Evolutionary conservation across 2,329 filamentous ascomycete species (phyloP).

Genomic region (Sporothrix sp.): DNA sequence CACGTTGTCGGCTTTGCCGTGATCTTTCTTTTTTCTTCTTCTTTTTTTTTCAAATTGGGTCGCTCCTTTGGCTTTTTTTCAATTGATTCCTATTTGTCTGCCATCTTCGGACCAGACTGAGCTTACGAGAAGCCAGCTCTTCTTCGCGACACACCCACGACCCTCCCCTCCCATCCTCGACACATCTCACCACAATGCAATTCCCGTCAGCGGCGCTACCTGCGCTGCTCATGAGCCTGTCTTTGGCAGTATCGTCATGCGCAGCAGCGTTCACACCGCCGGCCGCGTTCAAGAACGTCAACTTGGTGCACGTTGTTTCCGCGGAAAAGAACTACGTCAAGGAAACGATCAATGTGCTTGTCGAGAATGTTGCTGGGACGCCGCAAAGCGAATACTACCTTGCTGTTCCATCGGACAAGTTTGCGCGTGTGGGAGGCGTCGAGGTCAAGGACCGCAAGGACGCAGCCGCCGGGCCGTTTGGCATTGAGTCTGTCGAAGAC

Average conservation of each 20-base stretch:
- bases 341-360: conserved; percentile 85
- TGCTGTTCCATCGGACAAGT: conserved; percentile 67
- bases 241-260: conserved; percentile 30
- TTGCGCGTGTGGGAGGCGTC: conserved; percentile 70
- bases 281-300: conserved; percentile 87
- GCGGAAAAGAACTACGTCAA: conserved; percentile 86
- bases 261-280: conserved; percentile 67
- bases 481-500: conserved; percentile 57
- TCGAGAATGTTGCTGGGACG: conserved; percentile 74
- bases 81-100: not conserved
- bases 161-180: conserved; percentile 17
- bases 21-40: not conserved
- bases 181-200: conserved; percentile 32
- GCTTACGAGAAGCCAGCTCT: not conserved
- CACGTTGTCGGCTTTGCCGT: not conserved
- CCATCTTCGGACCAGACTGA: not conserved
- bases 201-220: conserved; percentile 40
- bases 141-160: too few relatives aligned
- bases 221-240: conserved; percentile 49
- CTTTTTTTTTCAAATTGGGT: not conserved
- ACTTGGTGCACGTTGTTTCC: conserved; percentile 82
- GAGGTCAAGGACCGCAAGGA: conserved; percentile 93
- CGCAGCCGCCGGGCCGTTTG: conserved; percentile 54
- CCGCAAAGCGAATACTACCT: conserved; percentile 87
- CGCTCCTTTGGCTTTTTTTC: not conserved